Evolutionary conservation across 2,329 filamentous ascomycete species (phyloP).

Genomic region (Fusarium oligoseptatum): DNA sequence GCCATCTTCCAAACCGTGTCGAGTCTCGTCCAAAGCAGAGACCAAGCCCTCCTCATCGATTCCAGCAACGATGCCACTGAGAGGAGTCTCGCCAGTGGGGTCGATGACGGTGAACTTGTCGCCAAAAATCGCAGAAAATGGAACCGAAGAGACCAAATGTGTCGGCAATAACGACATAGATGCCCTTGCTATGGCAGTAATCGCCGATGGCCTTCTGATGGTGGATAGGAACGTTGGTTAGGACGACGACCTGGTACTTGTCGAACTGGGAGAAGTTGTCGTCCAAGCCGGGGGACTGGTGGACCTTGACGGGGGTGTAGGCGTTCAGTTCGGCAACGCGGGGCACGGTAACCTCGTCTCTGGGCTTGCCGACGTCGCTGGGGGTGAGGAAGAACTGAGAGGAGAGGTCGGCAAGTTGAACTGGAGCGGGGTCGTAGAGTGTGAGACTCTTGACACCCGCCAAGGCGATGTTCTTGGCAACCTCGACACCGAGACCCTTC

Average conservation of each 20-base stretch:
- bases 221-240: slow-evolving; percentile 85
- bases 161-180: slow-evolving; percentile 89
- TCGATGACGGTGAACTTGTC: slow-evolving; percentile 93
- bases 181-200: slow-evolving; percentile 93
- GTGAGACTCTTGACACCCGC: slow-evolving; percentile 98
- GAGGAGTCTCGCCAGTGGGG: slow-evolving; percentile 87
- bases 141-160: slow-evolving; percentile 95
- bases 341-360: slow-evolving; percentile 87
- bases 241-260: slow-evolving; percentile 91
- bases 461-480: slow-evolving; percentile 98
- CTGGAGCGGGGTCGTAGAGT: slow-evolving; percentile 88
- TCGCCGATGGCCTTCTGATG: slow-evolving; percentile 88
- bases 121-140: slow-evolving; percentile 98
- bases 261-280: slow-evolving; percentile 85
- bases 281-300: slow-evolving; percentile 74
- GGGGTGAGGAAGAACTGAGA: slow-evolving; percentile 96
- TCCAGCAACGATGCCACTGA: slow-evolving; percentile 88
- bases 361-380: slow-evolving; percentile 91
- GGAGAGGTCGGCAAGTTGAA: slow-evolving; percentile 88
- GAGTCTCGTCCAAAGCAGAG: slow-evolving; percentile 92
- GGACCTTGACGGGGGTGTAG: slow-evolving; percentile 91
- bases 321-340: slow-evolving; percentile 95
- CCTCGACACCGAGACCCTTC: slow-evolving; percentile 95
- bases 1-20: slow-evolving; percentile 95
- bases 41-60: slow-evolving; percentile 93